Conservation (phyloP, 768 basidiomycete species). For the Paxillus involutus region DNA sequence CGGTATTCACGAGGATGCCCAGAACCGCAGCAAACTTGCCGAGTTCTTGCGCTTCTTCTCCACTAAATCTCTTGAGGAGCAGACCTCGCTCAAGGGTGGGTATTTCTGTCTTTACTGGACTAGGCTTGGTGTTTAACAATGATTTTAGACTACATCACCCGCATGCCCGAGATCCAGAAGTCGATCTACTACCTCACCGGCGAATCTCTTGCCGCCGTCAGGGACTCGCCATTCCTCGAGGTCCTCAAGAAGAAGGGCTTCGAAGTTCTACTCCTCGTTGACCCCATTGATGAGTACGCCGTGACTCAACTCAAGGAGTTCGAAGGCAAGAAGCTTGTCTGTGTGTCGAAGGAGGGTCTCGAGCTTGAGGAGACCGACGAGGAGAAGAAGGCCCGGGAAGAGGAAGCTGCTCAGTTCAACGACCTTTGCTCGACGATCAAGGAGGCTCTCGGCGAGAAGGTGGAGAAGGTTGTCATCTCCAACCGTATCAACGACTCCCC, state of each 20-base stretch:
- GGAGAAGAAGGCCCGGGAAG: conserved; percentile 90
- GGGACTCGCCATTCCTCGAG: conserved; percentile 98
- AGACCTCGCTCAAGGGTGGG: conserved; percentile 89
- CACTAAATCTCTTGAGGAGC: conserved; percentile 90
- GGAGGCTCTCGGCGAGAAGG: conserved; percentile 98
- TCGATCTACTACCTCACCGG: conserved; percentile 99
- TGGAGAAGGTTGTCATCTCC: conserved; percentile 98
- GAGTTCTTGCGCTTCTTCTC: conserved; percentile 99
- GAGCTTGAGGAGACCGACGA: conserved; percentile 99
- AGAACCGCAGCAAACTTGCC: conserved; percentile 98
- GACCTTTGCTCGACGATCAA: conserved; percentile 95
- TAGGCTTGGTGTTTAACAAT: not conserved
- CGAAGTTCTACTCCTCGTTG: conserved; percentile 95
- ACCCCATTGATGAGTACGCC: conserved; percentile 99
- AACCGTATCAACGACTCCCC: conserved; percentile 98
- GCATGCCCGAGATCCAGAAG: conserved; percentile 99
- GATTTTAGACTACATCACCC: conserved; percentile 90
- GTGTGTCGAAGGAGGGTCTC: conserved; percentile 98
- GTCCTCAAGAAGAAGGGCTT: conserved; percentile 99
- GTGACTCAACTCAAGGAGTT: conserved; percentile 99
- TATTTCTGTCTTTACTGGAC: not conserved
- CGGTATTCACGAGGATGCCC: conserved; percentile 98
- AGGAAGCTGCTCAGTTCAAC: conserved; percentile 77
- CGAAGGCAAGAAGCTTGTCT: conserved; percentile 95
- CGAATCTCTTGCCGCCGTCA: conserved; percentile 88